Evolutionary conservation across 1,139 yeast genomes (phyloP).

Genomic region (Geotrichum histeridarum): DNA sequence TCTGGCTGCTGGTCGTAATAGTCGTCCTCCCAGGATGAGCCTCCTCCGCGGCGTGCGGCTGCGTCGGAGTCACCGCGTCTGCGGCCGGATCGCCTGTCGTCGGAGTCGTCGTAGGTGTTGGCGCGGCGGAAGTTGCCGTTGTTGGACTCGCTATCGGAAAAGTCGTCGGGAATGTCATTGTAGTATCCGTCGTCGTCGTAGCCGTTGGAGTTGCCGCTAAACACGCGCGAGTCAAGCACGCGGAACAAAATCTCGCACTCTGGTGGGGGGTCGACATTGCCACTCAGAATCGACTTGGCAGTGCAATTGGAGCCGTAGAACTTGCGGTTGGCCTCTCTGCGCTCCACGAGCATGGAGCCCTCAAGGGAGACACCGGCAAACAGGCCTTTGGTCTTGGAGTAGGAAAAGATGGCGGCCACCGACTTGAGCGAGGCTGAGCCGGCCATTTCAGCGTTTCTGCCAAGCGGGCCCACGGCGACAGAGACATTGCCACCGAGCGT

Average conservation of each 20-base stretch:
- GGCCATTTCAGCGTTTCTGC: conserved; percentile 96
- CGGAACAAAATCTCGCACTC: conserved; percentile 87
- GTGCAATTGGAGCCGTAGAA: conserved; percentile 86
- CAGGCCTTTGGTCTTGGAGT: conserved; percentile 92
- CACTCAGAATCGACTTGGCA: conserved; percentile 75
- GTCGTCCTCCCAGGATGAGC: conserved; percentile 19
- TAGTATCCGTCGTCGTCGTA: conserved; percentile 58
- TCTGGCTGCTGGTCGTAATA: conserved; percentile 8
- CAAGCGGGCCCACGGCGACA: conserved; percentile 97
- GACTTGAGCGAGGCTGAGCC: conserved; percentile 87
- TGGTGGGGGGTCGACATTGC: conserved; percentile 87
- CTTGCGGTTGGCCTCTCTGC: conserved; percentile 94
- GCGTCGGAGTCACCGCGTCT: conserved; percentile 6
- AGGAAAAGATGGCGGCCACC: conserved; percentile 87
- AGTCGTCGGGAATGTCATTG: conserved; percentile 65
- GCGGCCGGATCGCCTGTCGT: neutral
- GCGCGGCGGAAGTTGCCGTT: conserved; percentile 7
- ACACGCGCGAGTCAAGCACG: conserved; percentile 79
- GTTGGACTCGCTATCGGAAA: conserved; percentile 30
- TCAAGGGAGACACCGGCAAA: conserved; percentile 97
- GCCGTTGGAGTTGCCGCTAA: conserved; percentile 52
- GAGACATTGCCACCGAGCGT: conserved; percentile 94
- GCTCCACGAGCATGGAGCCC: conserved; percentile 90
- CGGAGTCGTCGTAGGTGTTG: neutral
- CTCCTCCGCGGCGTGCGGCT: neutral